Evolutionary conservation across 768 basidiomycete species (phyloP), one percentile per base, ranked within the genome.

Genomic region (Lepiota subincarnata): DNA sequence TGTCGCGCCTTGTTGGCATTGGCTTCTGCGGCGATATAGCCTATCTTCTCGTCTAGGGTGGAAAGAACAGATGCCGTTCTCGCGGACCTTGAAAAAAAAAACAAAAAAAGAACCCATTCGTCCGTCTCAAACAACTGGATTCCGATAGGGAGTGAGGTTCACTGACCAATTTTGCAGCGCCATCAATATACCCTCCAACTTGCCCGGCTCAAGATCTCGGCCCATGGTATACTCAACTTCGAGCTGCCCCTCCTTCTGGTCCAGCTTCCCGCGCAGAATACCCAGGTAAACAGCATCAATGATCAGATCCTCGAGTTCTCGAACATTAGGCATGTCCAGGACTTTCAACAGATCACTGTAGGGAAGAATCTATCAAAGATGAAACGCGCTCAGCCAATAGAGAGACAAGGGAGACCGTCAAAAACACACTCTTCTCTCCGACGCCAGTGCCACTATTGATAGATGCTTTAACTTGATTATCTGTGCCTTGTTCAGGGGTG

Each of bases 281-380:
- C 92, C 89, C 37, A 90, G 83, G 70, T 98, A 98, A 68, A 98
- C 94, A 10, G 89, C 89, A 62, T 98, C 94, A 67, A 99, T 98
- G 65, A 98, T 90, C 58, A 98, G 83, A 69, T 98, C 95, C 68
- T 99, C 96, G 2, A 99, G 84, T 53, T 89, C 89, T 50, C 95
- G 86, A 54, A 95, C 83, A 4, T 81, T 84, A 2, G 83, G 76
- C 68, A 96, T 78, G 45, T 91, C 81, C 16, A 99, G 79, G 2
- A 79, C 73, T 47, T 80, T 65, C 6, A 91, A 79, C 1, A 98
- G 80, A 34, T 78, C 70, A 8, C 82, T 67, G 68, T 98, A 98
- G 0, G 92, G 83, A 2, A 98, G 80, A 60, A 91, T 89, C 93
- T 89, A 61, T 50, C 19, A 47, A 14, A 13, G 28, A 36, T 8